Percentiles rank a stretch among this genome's conserved stretches.
phyloP scores from a whole-genome alignment of 2,329 filamentous ascomycete genomes.

The Fusarium poae region DNA sequence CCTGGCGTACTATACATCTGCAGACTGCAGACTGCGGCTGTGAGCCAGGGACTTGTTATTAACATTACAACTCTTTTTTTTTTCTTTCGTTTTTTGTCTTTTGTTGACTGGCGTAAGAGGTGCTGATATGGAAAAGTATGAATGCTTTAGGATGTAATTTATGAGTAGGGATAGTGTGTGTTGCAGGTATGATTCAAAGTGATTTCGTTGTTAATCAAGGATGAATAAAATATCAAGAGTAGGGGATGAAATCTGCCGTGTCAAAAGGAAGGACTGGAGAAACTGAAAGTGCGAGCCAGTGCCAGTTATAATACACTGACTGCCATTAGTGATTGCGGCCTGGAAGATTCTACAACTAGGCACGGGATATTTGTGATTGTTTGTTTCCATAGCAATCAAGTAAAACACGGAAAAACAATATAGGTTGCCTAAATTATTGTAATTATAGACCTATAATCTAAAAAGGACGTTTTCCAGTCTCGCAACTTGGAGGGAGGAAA shows the following conservation, averaged over 20 bases:
- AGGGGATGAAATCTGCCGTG: not conserved
- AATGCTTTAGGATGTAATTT: rapidly evolving
- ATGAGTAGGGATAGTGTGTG: not conserved
- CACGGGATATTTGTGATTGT: not conserved
- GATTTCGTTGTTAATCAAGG: not conserved
- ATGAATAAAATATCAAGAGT: not conserved
- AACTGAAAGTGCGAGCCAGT: not conserved
- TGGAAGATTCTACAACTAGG: not conserved
- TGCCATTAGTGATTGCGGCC: not conserved
- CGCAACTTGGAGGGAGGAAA: not conserved
- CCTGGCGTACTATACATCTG: too few species aligned
- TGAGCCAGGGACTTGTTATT: too few species aligned
- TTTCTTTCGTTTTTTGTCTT: too few species aligned
- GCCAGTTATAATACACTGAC: too few species aligned
- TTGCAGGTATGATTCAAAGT: not conserved
- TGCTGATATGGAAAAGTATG: not conserved
- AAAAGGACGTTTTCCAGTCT: not conserved
- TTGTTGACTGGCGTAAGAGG: too few species aligned
- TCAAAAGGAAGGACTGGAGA: not conserved
- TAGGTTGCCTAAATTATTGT: not conserved
- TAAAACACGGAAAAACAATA: not conserved
- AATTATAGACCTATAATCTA: too few species aligned
- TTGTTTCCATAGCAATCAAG: not conserved
- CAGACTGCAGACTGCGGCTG: too few species aligned
- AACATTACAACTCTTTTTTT: too few species aligned